These are phyloP conservation scores for Penicillium sp. DNA, from an alignment of 2,329 filamentous ascomycete species.

Conservation along the genomic window DNA sequence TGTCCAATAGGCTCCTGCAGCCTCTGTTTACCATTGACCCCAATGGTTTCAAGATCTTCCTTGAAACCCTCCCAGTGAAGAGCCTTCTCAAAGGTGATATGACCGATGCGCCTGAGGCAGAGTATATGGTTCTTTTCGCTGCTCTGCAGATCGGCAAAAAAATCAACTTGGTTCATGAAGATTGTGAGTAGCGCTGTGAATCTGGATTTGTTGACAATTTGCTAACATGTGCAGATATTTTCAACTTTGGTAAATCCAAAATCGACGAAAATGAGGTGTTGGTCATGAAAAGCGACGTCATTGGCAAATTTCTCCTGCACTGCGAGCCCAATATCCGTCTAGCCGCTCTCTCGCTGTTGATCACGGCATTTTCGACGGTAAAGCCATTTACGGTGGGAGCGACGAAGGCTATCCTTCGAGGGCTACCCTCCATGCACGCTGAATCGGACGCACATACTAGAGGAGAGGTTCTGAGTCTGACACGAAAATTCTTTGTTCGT, in stretches of 20 bases:
- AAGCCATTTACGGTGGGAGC: slow-evolving; percentile 65
- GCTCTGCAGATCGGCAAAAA: slow-evolving; percentile 71
- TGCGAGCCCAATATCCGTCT: slow-evolving; percentile 66
- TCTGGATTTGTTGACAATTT: slow-evolving; percentile 10
- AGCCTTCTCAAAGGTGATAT: slow-evolving; percentile 49
- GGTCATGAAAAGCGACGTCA: slow-evolving; percentile 35
- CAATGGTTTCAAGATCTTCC: slow-evolving; percentile 46
- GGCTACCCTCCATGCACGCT: slow-evolving; percentile 70
- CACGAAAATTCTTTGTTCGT: slow-evolving; percentile 73
- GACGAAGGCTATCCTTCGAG: slow-evolving; percentile 61
- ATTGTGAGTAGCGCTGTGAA: slow-evolving; percentile 45
- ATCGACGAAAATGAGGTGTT: slow-evolving; percentile 19
- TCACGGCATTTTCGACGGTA: slow-evolving; percentile 71
- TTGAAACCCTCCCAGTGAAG: slow-evolving; percentile 57
- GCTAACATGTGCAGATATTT: slow-evolving; percentile 27
- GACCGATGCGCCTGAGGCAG: slow-evolving; percentile 49
- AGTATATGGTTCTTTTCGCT: slow-evolving; percentile 61
- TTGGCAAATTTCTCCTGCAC: slow-evolving; percentile 42
- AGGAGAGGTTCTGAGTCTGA: slow-evolving; percentile 72
- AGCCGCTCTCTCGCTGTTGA: slow-evolving; percentile 76
- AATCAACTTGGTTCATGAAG: slow-evolving; percentile 66
- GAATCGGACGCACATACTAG: slow-evolving; percentile 85
- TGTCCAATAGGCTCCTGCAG: slow-evolving; percentile 38
- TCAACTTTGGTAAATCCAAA: slow-evolving; percentile 19
- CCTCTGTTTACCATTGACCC: slow-evolving; percentile 36